phyloP scores from a whole-genome alignment of 345 rosid genomes.

The Jatropha curcas region DNA sequence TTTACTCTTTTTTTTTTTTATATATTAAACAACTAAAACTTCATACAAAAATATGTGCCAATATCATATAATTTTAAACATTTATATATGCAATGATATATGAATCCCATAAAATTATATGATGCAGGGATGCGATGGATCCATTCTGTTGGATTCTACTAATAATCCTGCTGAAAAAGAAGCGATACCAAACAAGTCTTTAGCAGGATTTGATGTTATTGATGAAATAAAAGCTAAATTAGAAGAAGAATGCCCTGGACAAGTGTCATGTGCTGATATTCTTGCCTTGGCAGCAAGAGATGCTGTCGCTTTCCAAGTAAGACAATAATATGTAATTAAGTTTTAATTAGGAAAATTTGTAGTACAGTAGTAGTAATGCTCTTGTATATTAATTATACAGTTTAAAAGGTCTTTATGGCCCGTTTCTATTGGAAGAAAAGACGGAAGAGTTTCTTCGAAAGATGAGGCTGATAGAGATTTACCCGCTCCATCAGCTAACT shows the following conservation, averaged over 20 bases:
- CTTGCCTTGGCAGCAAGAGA: constrained; percentile 61
- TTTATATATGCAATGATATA: no score
- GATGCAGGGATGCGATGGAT: constrained; percentile 63
- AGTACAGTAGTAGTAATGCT: not conserved
- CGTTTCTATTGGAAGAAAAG: constrained; percentile 58
- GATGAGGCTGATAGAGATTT: constrained; percentile 43
- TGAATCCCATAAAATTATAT: not conserved
- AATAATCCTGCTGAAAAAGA: constrained; percentile 45
- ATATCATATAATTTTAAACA: no score
- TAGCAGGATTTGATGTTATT: constrained; percentile 52
- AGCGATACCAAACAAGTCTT: constrained; percentile 49
- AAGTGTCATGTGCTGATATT: constrained; percentile 64
- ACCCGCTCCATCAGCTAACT: constrained; percentile 47
- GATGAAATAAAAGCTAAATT: constrained; percentile 52
- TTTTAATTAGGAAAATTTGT: no score
- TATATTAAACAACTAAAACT: not conserved
- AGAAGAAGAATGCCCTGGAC: constrained; percentile 49
- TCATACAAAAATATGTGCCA: no score
- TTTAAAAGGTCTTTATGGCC: constrained; percentile 43
- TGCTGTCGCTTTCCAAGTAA: constrained; percentile 54
- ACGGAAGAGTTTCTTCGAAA: constrained; percentile 53
- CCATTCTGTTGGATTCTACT: constrained; percentile 46
- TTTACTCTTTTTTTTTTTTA: not conserved
- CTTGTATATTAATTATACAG: constrained; percentile 33
- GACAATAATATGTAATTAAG: no score